phyloP scores from a whole-genome alignment of 2,329 filamentous ascomycete genomes.

The Ascochyta koolunga region DNA sequence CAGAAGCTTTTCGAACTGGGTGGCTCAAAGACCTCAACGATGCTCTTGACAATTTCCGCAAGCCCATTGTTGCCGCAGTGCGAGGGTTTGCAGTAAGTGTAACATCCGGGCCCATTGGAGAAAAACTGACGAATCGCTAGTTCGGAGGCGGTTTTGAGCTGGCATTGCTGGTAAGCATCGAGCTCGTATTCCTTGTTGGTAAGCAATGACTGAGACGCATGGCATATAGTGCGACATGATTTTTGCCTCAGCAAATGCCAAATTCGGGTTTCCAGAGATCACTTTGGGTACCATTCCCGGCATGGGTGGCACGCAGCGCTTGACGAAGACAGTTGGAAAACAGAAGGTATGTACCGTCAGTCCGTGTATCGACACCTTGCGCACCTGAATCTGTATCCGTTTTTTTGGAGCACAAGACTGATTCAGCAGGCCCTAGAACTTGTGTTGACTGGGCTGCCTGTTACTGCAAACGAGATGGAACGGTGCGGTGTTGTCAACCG shows the following conservation, averaged over 20 bases:
- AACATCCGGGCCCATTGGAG: background rate
- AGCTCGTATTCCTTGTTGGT: constrained; percentile 45
- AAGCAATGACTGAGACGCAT: constrained; percentile 6
- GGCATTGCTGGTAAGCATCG: constrained; percentile 74
- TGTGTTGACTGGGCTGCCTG: constrained; percentile 50
- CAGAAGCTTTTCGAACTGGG: constrained; percentile 79
- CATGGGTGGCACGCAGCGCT: constrained; percentile 84
- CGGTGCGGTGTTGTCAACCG: constrained; percentile 51
- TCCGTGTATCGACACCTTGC: constrained; percentile 13
- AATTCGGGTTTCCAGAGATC: constrained; percentile 95
- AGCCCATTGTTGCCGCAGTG: constrained; percentile 89
- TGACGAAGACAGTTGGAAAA: constrained; percentile 68
- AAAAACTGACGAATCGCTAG: constrained; percentile 19
- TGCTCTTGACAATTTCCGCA: constrained; percentile 80
- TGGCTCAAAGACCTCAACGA: constrained; percentile 94
- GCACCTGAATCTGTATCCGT: constrained; percentile 1
- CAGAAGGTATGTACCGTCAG: constrained; percentile 36
- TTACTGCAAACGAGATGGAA: constrained; percentile 48
- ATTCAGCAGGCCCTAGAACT: constrained; percentile 52
- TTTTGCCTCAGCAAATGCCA: constrained; percentile 83
- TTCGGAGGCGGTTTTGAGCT: constrained; percentile 93
- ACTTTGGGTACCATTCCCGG: constrained; percentile 92
- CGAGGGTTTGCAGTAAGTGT: constrained; percentile 74
- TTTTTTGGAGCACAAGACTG: constrained; percentile 13
- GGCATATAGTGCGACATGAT: constrained; percentile 68